Evolutionary conservation across 2,329 filamentous ascomycete genomes (phyloP).

Genomic region (Verticillium nubilum): DNA sequence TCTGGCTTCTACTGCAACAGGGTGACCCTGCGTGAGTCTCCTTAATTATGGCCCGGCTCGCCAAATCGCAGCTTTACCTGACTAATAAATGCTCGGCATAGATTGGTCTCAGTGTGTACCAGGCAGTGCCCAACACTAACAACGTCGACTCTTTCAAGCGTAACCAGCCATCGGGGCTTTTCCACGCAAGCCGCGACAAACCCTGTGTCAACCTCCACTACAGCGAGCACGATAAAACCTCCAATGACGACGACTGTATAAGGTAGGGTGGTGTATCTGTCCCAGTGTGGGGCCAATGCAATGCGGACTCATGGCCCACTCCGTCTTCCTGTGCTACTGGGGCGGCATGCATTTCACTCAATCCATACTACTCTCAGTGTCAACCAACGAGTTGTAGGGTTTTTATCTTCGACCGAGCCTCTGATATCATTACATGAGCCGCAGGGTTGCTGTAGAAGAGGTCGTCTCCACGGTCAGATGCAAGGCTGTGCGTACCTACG

Average conservation of each 20-base stretch:
- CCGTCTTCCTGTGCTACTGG: slow-evolving; percentile 26
- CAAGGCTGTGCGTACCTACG: not conserved
- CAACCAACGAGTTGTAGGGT: slow-evolving; percentile 16
- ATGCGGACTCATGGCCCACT: slow-evolving; percentile 27
- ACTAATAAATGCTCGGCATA: too few relatives aligned
- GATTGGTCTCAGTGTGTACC: too few relatives aligned
- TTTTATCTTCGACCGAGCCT: not conserved
- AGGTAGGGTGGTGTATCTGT: not conserved
- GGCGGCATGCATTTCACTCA: slow-evolving; percentile 28
- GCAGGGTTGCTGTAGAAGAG: not conserved
- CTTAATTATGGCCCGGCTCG: too few relatives aligned
- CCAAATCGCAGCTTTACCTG: not conserved
- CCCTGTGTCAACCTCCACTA: not conserved
- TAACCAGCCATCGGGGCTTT: too few relatives aligned
- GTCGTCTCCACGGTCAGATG: not conserved
- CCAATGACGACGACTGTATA: not conserved
- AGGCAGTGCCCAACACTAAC: too few relatives aligned
- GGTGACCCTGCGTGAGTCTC: slow-evolving; percentile 4
- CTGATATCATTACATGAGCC: not conserved
- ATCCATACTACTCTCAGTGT: slow-evolving; percentile 37
- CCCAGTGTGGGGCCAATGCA: slow-evolving; percentile 28
- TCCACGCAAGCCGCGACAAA: not conserved
- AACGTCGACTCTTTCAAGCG: too few relatives aligned
- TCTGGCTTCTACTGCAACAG: slow-evolving; percentile 5
- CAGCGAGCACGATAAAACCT: not conserved